These are phyloP conservation scores for Comarum palustre DNA, from an alignment of 306 rosid genomes.

Conservation along the genomic window DNA sequence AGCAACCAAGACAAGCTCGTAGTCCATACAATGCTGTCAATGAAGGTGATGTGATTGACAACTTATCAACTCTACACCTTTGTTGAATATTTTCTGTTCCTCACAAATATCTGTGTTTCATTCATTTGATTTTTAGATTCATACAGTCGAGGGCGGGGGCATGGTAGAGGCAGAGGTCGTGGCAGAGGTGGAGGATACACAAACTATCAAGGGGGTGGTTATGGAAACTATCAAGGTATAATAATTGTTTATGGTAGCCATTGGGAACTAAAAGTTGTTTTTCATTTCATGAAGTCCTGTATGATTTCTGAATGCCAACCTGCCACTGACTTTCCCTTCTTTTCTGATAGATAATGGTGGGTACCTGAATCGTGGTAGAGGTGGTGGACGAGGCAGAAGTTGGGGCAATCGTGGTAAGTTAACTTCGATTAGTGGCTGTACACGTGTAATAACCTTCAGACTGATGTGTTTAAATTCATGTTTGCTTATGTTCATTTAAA, in stretches of 20 bases:
- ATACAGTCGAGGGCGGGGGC: conserved; percentile 80
- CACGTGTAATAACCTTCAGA: neutral
- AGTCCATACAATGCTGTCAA: conserved; percentile 62
- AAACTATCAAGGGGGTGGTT: conserved; percentile 23
- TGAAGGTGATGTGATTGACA: conserved; percentile 51
- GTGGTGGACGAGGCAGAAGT: conserved; percentile 78
- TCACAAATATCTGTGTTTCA: conserved; percentile 8
- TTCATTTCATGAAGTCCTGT: neutral
- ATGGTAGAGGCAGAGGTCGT: conserved; percentile 92
- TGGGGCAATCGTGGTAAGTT: conserved; percentile 80
- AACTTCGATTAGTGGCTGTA: neutral
- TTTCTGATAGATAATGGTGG: conserved; percentile 66
- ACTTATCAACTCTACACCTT: conserved; percentile 3
- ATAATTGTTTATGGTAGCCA: neutral
- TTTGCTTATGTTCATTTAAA: neutral
- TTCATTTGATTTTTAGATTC: conserved; percentile 47
- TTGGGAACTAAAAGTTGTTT: neutral
- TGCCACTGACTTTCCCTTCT: conserved; percentile 7
- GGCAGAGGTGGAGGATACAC: conserved; percentile 69
- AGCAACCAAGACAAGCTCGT: conserved; percentile 60
- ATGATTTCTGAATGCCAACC: neutral
- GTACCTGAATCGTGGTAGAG: conserved; percentile 72
- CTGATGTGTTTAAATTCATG: neutral
- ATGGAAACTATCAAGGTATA: conserved; percentile 19
- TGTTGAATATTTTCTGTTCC: neutral